Evolutionary conservation across 371 early-diverging fungal genomes (phyloP).

Genomic region (Batrachochytrium dendrobatidis): DNA sequence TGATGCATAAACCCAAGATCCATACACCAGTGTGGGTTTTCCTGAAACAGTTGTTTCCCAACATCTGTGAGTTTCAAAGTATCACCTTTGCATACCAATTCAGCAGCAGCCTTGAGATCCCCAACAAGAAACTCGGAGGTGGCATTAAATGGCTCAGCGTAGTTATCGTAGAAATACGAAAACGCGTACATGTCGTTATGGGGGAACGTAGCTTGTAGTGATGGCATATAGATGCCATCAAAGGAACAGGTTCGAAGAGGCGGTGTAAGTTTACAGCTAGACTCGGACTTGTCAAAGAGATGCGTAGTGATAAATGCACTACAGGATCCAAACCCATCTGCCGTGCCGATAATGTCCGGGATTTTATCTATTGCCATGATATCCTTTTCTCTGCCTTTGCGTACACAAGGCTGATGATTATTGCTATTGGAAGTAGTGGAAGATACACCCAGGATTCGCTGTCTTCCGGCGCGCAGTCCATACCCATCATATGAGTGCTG

Average conservation of each 20-base stretch:
- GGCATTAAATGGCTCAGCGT: conserved; percentile 29
- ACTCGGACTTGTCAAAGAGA: conserved; percentile 40
- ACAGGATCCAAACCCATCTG: conserved; percentile 27
- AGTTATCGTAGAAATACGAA: conserved; percentile 89
- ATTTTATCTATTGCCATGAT: conserved; percentile 7
- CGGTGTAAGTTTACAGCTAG: conserved; percentile 21
- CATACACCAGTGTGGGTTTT: conserved; percentile 71
- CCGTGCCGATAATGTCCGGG: conserved; percentile 16
- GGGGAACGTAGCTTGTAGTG: conserved; percentile 58
- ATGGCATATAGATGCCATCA: conserved; percentile 87
- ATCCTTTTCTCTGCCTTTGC: conserved; percentile 5
- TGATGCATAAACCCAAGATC: conserved; percentile 80
- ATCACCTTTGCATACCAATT: conserved; percentile 18
- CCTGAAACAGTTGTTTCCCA: conserved; percentile 7
- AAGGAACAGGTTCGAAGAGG: conserved; percentile 80
- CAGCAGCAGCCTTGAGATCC: conserved; percentile 21
- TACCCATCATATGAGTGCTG: conserved; percentile 91
- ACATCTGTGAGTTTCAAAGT: conserved; percentile 3
- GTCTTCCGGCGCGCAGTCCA: conserved; percentile 81
- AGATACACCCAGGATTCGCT: conserved; percentile 47
- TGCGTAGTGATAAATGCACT: conserved; percentile 18
- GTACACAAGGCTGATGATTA: conserved; percentile 22
- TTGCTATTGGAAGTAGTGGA: conserved; percentile 22
- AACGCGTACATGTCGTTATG: conserved; percentile 82
- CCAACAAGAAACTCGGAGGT: conserved; percentile 23